These are phyloP conservation scores for Alternaria ventricosa DNA, from an alignment of 2,329 filamentous ascomycete genomes.

Conservation along the genomic window DNA sequence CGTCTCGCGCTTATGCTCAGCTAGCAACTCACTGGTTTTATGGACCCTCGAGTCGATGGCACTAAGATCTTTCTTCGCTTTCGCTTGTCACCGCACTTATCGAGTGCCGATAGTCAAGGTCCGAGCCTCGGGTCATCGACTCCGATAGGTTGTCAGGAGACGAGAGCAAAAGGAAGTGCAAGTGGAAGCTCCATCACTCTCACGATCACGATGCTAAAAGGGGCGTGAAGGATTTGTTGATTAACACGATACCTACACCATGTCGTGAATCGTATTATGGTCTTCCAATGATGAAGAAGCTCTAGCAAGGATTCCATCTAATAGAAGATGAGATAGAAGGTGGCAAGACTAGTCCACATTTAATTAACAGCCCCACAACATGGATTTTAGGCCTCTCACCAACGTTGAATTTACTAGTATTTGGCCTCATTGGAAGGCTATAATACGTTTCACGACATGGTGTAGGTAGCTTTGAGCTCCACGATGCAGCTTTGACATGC, in stretches of 20 bases:
- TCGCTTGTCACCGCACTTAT: background rate
- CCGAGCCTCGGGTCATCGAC: background rate
- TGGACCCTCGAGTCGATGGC: slow-evolving; percentile 1
- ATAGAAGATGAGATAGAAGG: too few relatives aligned
- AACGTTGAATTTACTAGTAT: too few relatives aligned
- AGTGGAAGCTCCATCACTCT: background rate
- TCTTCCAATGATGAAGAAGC: too few relatives aligned
- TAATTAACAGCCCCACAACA: too few relatives aligned
- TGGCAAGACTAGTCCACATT: too few relatives aligned
- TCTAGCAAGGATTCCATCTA: too few relatives aligned
- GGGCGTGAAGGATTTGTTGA: background rate
- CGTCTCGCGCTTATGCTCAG: background rate
- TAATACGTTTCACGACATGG: too few relatives aligned
- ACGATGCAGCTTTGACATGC: background rate
- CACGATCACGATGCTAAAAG: background rate
- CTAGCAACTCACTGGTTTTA: background rate
- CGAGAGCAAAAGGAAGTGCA: background rate
- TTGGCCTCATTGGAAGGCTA: too few relatives aligned
- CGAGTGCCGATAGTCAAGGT: background rate
- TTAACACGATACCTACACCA: too few relatives aligned
- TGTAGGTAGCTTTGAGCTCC: too few relatives aligned
- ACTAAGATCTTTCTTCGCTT: background rate
- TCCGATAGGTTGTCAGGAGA: background rate
- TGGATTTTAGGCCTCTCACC: too few relatives aligned
- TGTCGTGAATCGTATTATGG: too few relatives aligned